Evolutionary conservation across 768 basidiomycete species (phyloP).

Genomic region (Boletellus emodensis): DNA sequence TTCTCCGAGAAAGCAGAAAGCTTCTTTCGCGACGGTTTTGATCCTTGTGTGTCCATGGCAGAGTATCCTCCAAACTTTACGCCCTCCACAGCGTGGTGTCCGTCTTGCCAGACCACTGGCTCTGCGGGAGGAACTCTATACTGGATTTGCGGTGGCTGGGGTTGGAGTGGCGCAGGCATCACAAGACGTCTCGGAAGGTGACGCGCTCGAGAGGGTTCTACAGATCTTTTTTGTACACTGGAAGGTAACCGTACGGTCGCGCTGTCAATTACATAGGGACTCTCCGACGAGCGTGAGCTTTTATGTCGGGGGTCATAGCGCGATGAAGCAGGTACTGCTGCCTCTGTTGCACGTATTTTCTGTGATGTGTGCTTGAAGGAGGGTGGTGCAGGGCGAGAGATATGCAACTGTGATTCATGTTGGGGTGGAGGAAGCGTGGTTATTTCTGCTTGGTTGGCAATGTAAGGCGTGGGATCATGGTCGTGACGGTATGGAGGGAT

Average conservation of each 20-base stretch:
- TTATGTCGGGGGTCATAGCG: constrained; percentile 3
- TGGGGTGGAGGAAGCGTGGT: constrained; percentile 21
- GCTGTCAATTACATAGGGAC: constrained; percentile 1
- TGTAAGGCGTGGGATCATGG: constrained; percentile 13
- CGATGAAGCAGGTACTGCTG: not conserved
- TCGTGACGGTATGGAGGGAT: constrained; percentile 5
- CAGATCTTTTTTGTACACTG: constrained; percentile 4
- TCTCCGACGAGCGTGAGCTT: constrained; percentile 10
- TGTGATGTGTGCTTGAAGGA: not conserved
- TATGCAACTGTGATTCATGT: constrained; percentile 13
- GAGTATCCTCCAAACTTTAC: constrained; percentile 6
- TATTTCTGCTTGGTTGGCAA: constrained; percentile 9
- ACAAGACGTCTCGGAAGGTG: constrained; percentile 64
- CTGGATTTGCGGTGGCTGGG: constrained; percentile 19
- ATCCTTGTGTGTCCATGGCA: constrained; percentile 11
- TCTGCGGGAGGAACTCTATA: constrained; percentile 8
- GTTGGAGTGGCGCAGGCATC: constrained; percentile 69
- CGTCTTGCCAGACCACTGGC: constrained; percentile 3
- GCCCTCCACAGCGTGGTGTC: not conserved
- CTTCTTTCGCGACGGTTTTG: constrained; percentile 23
- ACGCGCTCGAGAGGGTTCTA: constrained; percentile 20
- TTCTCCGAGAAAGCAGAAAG: constrained; percentile 22
- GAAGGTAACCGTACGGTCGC: constrained; percentile 4
- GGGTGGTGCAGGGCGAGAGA: constrained; percentile 7
- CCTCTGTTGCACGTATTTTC: constrained; percentile 4